A percentile compares a stretch with the other conserved stretches of the same genome.
phyloP scores from a whole-genome alignment of 2,329 filamentous ascomycete genomes.

The Geosmithia flava region DNA sequence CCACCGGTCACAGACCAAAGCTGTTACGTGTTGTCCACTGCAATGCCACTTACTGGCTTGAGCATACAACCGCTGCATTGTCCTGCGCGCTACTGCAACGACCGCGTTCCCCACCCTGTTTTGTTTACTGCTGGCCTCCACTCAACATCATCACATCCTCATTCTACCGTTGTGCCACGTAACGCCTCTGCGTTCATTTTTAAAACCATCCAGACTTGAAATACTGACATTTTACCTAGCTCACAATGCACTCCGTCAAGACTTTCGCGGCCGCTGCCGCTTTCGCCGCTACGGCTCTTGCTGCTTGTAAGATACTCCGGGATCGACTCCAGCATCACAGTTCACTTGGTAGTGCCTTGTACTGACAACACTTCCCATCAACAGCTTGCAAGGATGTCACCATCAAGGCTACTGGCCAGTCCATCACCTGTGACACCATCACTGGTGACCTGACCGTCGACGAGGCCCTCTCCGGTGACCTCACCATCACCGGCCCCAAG shows the following conservation, averaged over 20 bases:
- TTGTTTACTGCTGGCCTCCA: no score
- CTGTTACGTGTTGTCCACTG: no score
- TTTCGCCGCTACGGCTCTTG: constrained; percentile 18
- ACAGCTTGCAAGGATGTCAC: constrained; percentile 25
- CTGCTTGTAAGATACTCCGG: constrained; percentile 23
- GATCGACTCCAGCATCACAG: neutral
- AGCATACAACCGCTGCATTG: no score
- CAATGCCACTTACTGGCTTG: no score
- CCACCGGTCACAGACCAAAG: no score
- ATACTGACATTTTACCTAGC: constrained; percentile 8
- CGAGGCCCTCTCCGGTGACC: constrained; percentile 36
- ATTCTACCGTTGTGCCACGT: no score
- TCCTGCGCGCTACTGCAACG: no score
- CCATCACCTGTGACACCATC: constrained; percentile 56
- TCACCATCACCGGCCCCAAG: constrained; percentile 50
- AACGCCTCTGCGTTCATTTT: no score
- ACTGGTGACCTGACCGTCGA: constrained; percentile 56
- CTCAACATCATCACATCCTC: no score
- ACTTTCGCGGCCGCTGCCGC: constrained; percentile 32
- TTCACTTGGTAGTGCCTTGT: neutral
- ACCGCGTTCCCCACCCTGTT: no score
- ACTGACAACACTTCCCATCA: constrained; percentile 12
- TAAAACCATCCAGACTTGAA: no score
- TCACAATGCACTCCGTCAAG: constrained; percentile 34
- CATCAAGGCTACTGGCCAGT: constrained; percentile 47